Percentiles rank a stretch among this genome's conserved stretches.
Conservation (phyloP, 768 basidiomycete genomes). For the Ramaria rubella region DNA sequence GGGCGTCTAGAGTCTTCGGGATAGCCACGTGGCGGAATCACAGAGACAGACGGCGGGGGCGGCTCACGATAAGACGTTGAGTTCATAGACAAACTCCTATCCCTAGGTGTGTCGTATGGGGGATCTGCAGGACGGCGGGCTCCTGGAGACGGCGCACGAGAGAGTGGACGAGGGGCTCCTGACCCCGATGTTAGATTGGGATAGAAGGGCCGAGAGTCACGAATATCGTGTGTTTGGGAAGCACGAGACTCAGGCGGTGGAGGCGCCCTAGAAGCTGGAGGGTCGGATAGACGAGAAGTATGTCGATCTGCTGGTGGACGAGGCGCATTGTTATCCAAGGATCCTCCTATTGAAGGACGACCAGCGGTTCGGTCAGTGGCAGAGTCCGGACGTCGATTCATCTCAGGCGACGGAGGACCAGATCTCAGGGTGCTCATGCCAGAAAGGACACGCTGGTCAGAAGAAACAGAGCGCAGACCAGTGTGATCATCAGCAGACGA, state of each 20-base stretch:
- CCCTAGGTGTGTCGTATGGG: not conserved
- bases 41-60: not conserved
- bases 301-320: not conserved
- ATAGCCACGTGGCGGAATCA: not conserved
- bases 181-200: not conserved
- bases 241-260: not conserved
- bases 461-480: not conserved
- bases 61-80: slow-evolving; percentile 1
- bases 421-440: not conserved
- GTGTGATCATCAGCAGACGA: not conserved
- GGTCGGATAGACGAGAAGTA: not conserved
- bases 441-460: not conserved
- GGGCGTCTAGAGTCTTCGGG: slow-evolving; percentile 5
- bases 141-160: not conserved
- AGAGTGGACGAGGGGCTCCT: not conserved
- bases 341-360: not conserved
- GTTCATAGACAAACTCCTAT: not conserved
- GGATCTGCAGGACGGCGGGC: slow-evolving; percentile 5
- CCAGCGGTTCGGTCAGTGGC: not conserved
- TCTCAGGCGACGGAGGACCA: not conserved
- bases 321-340: not conserved
- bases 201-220: not conserved
- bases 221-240: not conserved
- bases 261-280: not conserved
- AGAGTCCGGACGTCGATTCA: not conserved